Conservation (phyloP, 2,329 filamentous ascomycete genomes). For the Stachybotrys echinatus region DNA sequence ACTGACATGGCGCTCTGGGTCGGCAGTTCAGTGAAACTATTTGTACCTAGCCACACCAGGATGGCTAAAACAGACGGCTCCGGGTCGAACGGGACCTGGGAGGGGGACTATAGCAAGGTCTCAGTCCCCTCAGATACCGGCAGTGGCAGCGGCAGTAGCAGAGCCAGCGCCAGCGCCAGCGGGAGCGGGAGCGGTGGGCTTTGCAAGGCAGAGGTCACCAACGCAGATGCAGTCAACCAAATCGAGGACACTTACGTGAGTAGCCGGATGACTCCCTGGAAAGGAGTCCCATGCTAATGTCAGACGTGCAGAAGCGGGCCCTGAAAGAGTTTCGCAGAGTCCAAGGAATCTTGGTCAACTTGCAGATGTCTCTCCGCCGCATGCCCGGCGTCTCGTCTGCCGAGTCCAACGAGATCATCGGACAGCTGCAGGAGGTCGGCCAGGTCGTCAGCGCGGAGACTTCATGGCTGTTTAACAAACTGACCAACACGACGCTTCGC, state of each 20-base stretch:
- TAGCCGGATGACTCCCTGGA: not conserved
- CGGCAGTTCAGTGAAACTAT: not conserved
- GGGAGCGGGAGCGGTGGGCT: too few relatives aligned
- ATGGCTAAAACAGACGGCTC: not conserved
- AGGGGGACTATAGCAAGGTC: not conserved
- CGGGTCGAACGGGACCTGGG: not conserved
- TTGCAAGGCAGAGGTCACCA: too few relatives aligned
- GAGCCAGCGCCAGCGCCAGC: too few relatives aligned
- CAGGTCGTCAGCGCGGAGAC: constrained; percentile 32
- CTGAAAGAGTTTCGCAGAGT: constrained; percentile 25
- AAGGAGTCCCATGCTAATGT: not conserved
- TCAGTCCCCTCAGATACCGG: not conserved
- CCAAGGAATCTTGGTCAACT: constrained; percentile 30
- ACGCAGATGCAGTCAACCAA: not conserved
- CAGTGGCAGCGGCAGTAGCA: too few relatives aligned
- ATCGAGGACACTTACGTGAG: not conserved
- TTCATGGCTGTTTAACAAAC: constrained; percentile 30
- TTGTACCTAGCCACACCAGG: not conserved
- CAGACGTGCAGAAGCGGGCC: constrained; percentile 20
- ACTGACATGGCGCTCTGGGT: not conserved
- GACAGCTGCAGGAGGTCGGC: constrained; percentile 29
- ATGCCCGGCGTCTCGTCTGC: constrained; percentile 31
- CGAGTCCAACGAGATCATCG: constrained; percentile 27
- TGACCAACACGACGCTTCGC: constrained; percentile 30
- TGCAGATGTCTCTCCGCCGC: constrained; percentile 31